phyloP scores from a whole-genome alignment of 106 monocot species.

The Ottelia alismoides region DNA sequence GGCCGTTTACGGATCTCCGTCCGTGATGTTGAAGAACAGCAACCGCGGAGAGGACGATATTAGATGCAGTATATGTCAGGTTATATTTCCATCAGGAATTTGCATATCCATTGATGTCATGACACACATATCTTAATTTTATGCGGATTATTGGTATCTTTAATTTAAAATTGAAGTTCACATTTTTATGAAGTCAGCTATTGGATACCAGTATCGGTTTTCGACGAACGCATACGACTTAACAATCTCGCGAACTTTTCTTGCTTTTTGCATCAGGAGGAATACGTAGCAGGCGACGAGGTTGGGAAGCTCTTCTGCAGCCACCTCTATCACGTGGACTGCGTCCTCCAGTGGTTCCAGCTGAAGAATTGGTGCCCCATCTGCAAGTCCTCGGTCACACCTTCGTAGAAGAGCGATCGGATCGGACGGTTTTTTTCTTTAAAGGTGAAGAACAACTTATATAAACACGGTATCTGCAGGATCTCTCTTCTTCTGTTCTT shows the following conservation, averaged over 20 bases:
- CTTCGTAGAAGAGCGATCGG: too few relatives aligned
- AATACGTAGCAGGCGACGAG: slow-evolving; percentile 45
- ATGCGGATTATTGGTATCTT: background rate
- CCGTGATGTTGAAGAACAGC: background rate
- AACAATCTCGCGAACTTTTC: too few relatives aligned
- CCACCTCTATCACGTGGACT: slow-evolving; percentile 47
- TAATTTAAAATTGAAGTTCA: too few relatives aligned
- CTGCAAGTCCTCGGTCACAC: slow-evolving; percentile 39
- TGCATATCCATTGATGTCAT: too few relatives aligned
- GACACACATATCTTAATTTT: background rate
- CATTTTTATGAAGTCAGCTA: too few relatives aligned
- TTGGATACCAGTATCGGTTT: too few relatives aligned
- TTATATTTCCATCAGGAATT: too few relatives aligned
- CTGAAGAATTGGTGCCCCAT: slow-evolving; percentile 84
- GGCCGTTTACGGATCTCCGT: slow-evolving; percentile 17
- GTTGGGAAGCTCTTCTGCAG: slow-evolving; percentile 47
- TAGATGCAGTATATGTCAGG: slow-evolving; percentile 90
- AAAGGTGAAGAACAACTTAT: too few relatives aligned
- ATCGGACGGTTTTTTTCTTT: too few relatives aligned
- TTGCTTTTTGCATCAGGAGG: slow-evolving; percentile 40
- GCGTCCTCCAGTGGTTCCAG: slow-evolving; percentile 52
- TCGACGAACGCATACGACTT: too few relatives aligned
- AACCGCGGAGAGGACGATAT: slow-evolving; percentile 22
- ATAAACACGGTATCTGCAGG: too few relatives aligned
- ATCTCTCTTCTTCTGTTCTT: too few relatives aligned